A percentile compares a stretch with the other conserved stretches of the same genome.
Evolutionary conservation across 225 moss, liverwort and hornwort species (phyloP).

Genomic region (Physcomitrium patens): DNA sequence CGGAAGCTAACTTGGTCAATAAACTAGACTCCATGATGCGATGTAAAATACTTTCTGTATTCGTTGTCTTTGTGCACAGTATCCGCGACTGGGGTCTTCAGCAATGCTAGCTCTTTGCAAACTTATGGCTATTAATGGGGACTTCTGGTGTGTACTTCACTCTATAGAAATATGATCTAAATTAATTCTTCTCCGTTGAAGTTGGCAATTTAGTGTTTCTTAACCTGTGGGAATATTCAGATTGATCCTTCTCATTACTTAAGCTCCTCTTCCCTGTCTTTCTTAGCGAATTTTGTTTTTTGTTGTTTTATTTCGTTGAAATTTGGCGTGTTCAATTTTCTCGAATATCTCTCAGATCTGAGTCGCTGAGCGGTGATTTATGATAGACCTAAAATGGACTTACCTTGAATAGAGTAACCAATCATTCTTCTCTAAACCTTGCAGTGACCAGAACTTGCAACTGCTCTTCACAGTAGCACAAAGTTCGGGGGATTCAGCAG

Average conservation of each 20-base stretch:
- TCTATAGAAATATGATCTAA: not conserved
- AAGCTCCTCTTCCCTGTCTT: not conserved
- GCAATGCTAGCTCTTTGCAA: slow-evolving; percentile 72
- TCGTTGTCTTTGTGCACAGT: slow-evolving; percentile 29
- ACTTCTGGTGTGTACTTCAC: slow-evolving; percentile 51
- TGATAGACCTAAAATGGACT: not conserved
- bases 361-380: not conserved
- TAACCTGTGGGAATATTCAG: not conserved
- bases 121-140: slow-evolving; percentile 69
- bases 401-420: not conserved
- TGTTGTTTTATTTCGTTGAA: not conserved
- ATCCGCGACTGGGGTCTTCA: slow-evolving; percentile 46
- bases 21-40: not conserved
- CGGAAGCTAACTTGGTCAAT: not conserved
- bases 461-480: slow-evolving; percentile 66
- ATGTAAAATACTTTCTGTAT: not conserved
- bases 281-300: not conserved
- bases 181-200: not conserved
- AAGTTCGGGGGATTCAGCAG: slow-evolving; percentile 58
- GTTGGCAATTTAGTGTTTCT: not conserved
- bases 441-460: slow-evolving; percentile 67
- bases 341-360: not conserved
- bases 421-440: not conserved
- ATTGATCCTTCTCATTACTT: not conserved
- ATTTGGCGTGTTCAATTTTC: not conserved